Base-by-base conservation (phyloP, 1,284 basidiomycete species). In the Somion occarium region DNA sequence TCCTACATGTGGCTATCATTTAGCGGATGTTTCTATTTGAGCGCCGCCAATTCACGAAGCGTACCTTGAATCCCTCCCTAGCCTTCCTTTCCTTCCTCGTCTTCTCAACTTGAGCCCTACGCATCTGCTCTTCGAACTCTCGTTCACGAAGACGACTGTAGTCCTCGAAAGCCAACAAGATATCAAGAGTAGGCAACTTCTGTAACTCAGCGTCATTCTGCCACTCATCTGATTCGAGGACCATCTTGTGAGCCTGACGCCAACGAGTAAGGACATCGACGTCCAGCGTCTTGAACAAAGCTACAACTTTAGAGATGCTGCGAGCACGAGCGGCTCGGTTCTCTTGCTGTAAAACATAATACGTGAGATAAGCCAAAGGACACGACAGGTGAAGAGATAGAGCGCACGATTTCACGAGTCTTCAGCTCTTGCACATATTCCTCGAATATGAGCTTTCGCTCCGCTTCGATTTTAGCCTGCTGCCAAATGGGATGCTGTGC, bases 241-340 rank as follows among this genome's bases (percentile, higher is more conserved):
- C 81, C 55, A 88, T 73, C 20, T 81, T 77, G 59, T 91, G 85
- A 2, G 92, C 93, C 50, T 82, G 78, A 42, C 87, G 79, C 93
- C 94, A 98, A 41, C 90, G 84, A 0, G 93, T 94, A 20, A 90
- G 75, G 46, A 95, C 92, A 58, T 92, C 90, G 18, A 97, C 87
- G 53, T 89, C 82, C 30, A 97, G 78, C 34, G 83, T 74, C 62
- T 88, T 90, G 74, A 94, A 88, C 34, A 96, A 74, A 1, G 78
- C 69, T 15, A 89, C 82, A 37, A 97, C 81, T 63, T 91, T 88
- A 23, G 80, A 75, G 55, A 93, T 82, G 60, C 89, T 90, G 42
- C 87, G 82, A 23, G 80, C 71, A 47, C 91, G 83, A 4, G 86
- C 69, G 18, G 88, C 85, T 44, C 88, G 78, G 27, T 80, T 82